phyloP scores from a whole-genome alignment of 176 grass and related monocot genomes.

The Oryza officinalis region DNA sequence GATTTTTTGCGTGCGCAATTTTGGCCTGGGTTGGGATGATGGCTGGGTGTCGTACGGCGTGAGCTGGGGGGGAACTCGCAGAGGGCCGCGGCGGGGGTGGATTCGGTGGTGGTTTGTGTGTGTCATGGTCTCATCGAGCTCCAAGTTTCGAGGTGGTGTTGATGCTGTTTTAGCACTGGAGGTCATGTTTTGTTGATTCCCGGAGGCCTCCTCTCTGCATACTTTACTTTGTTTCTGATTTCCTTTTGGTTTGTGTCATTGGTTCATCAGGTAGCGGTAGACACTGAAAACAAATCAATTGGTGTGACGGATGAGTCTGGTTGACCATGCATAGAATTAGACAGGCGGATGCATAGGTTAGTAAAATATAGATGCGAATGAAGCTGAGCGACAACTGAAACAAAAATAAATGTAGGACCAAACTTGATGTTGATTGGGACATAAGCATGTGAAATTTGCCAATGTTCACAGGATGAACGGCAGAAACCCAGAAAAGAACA shows the following conservation, averaged over 20 bases:
- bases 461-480: neutral
- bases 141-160: neutral
- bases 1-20: neutral
- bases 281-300: neutral
- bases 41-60: neutral
- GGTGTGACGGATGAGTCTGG: neutral
- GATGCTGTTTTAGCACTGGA: neutral
- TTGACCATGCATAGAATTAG: neutral
- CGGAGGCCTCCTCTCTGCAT: neutral
- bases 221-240: conserved; percentile 16
- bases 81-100: neutral
- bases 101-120: neutral
- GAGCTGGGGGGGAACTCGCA: neutral
- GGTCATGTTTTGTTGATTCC: neutral
- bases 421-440: neutral
- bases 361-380: neutral
- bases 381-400: neutral
- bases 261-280: neutral
- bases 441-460: neutral
- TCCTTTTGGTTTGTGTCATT: neutral
- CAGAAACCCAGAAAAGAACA: neutral
- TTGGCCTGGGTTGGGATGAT: neutral
- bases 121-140: neutral
- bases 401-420: neutral
- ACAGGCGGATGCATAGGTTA: neutral